These are phyloP conservation scores for Infundibulicybe gibba DNA, from an alignment of 768 basidiomycete genomes.

Conservation along the genomic window DNA sequence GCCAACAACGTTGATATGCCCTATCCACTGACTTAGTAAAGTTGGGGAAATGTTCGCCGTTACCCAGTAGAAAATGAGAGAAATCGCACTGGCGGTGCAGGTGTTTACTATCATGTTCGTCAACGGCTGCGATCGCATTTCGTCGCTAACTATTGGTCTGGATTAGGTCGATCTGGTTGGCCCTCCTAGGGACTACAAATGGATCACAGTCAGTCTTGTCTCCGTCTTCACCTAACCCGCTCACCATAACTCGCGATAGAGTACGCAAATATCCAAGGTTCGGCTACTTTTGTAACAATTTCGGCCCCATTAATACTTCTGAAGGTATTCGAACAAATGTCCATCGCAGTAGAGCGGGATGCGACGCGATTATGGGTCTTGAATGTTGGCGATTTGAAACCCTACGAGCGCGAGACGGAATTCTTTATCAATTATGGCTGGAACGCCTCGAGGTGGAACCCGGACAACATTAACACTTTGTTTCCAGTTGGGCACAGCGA, in stretches of 20 bases:
- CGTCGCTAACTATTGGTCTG: not conserved
- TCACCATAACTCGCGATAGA: conserved; percentile 31
- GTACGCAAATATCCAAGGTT: conserved; percentile 45
- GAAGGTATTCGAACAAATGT: conserved; percentile 67
- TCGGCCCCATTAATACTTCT: not conserved
- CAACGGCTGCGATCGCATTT: not conserved
- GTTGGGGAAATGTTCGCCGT: conserved; percentile 70
- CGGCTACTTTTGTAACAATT: not conserved
- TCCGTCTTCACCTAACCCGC: not conserved
- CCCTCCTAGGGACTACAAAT: conserved; percentile 64
- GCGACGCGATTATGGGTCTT: conserved; percentile 65
- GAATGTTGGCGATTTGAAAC: conserved; percentile 76
- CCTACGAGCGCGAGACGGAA: conserved; percentile 67
- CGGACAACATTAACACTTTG: conserved; percentile 51
- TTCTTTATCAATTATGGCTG: conserved; percentile 66
- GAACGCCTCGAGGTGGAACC: conserved; percentile 54
- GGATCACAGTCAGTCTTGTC: conserved; percentile 48
- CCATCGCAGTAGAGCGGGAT: conserved; percentile 54
- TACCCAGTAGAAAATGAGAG: conserved; percentile 50
- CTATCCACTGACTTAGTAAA: conserved; percentile 12
- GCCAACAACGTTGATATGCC: not conserved
- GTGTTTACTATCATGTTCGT: conserved; percentile 65
- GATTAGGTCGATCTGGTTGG: conserved; percentile 44
- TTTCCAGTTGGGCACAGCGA: conserved; percentile 56
- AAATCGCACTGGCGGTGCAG: conserved; percentile 63